Evolutionary conservation across 805 yeast species (phyloP).

Genomic region (Yarrowia sp.): DNA sequence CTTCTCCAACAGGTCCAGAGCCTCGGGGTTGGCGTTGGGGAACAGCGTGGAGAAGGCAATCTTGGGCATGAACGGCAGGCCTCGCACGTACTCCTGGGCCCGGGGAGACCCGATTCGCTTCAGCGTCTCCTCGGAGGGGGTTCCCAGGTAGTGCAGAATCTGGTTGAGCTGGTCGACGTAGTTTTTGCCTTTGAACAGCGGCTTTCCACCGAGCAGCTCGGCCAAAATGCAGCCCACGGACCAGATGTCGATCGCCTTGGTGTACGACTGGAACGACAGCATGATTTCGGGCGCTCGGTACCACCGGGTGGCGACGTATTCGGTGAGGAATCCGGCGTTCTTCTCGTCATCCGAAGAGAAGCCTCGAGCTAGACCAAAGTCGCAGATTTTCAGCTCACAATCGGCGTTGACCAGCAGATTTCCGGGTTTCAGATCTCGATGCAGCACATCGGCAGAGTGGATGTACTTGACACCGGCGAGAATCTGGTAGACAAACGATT

Average conservation of each 20-base stretch:
- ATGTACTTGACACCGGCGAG: constrained; percentile 88
- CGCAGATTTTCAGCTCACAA: constrained; percentile 95
- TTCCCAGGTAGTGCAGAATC: constrained; percentile 86
- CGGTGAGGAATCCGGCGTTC: constrained; percentile 93
- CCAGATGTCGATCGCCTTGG: constrained; percentile 98
- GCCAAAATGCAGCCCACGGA: constrained; percentile 97
- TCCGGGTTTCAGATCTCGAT: constrained; percentile 94
- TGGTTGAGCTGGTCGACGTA: constrained; percentile 94
- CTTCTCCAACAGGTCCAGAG: constrained; percentile 76
- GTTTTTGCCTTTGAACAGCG: constrained; percentile 93
- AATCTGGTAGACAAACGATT: constrained; percentile 88
- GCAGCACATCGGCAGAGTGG: constrained; percentile 91
- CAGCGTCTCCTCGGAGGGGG: constrained; percentile 78
- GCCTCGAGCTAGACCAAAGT: constrained; percentile 95
- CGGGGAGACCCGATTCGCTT: constrained; percentile 79
- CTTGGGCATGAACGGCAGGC: constrained; percentile 81
- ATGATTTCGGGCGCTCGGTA: constrained; percentile 98
- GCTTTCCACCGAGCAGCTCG: constrained; percentile 87
- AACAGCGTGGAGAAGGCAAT: constrained; percentile 74
- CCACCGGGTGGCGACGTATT: constrained; percentile 98
- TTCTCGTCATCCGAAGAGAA: constrained; percentile 81
- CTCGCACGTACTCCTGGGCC: constrained; percentile 90
- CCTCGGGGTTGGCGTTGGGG: constrained; percentile 87
- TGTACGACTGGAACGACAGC: constrained; percentile 90
- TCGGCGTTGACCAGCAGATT: constrained; percentile 92